Evolutionary conservation across 2,329 filamentous ascomycete species (phyloP), one percentile per base, ranked within the genome.

Genomic region (Alternaria sp.): DNA sequence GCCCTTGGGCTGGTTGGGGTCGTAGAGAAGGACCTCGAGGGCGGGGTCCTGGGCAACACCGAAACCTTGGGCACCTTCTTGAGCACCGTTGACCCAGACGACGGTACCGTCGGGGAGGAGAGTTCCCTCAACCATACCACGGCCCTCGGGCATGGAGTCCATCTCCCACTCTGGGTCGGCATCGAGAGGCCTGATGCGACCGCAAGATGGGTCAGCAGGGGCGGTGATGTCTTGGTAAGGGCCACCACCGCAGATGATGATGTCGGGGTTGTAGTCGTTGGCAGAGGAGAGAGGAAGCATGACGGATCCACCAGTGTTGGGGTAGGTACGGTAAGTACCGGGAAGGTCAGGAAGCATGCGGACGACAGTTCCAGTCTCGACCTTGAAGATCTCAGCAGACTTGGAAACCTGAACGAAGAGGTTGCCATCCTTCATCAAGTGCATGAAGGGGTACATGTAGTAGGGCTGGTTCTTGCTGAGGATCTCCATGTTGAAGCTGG

Each of bases 361-460:
- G 54, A 84, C 77, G 12, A 83, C 80, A 4, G 72, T 73, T 58
- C 83, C 83, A 44, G 75, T 76, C 36, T 66, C 73, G 24, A 85
- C 81, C 66, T 86, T 82, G 74, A 87, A 88, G 54, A 85, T 78
- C 67, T 88, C 83, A 5, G 84, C 83, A 20, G 84, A 84, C 70
- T 86, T 87, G 34, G 86, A 78, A 16, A 81, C 80, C 69, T 87
- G 87, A 57, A 88, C 78, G 69, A 87, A 88, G 5, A 88, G 72
- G 38, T 77, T 83, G 11, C 86, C 86, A 70, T 87, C 82, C 34
- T 79, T 82, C 38, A 89, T 79, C 2, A 88, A 78, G 68, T 88
- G 86, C 30, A 89, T 75, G 73, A 88, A 88, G 3, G 87, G 87
- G 68, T 88, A 88, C 86, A 87, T 87, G 75, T 87, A 88, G 76